phyloP scores from a whole-genome alignment of 441 rosid genomes.

The Theobroma grandiflorum region DNA sequence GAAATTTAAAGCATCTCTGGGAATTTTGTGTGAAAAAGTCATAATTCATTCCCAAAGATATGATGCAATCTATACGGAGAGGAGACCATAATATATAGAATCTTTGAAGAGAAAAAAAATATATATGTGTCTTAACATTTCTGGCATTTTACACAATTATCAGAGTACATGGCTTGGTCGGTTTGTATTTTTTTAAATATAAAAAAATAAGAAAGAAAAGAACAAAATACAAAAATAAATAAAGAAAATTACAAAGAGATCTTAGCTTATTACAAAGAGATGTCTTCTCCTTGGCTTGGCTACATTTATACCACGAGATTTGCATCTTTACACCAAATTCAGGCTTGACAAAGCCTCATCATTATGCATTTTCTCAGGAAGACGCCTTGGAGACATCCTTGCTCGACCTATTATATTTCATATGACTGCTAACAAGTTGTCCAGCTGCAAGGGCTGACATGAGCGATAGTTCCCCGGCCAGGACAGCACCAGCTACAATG shows the following conservation, averaged over 20 bases:
- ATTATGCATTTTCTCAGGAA: conserved; percentile 20
- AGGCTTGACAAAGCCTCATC: neutral
- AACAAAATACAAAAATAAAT: neutral
- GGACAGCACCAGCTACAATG: conserved; percentile 51
- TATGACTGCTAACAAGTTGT: conserved; percentile 51
- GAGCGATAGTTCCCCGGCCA: conserved; percentile 54
- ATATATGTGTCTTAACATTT: neutral
- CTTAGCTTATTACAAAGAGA: neutral
- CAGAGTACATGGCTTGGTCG: conserved; percentile 19
- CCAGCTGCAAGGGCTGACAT: conserved; percentile 59
- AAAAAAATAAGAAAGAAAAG: neutral
- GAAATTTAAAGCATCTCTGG: neutral
- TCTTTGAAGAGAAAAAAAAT: neutral
- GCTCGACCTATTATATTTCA: conserved; percentile 52
- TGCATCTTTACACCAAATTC: conserved; percentile 11
- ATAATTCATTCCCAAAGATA: neutral
- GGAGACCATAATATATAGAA: neutral
- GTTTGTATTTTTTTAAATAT: neutral
- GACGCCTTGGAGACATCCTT: conserved; percentile 40
- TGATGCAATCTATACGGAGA: no score
- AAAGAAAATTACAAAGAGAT: conserved; percentile 9
- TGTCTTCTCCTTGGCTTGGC: neutral
- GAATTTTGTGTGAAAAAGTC: neutral
- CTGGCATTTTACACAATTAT: conserved; percentile 32
- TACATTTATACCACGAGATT: conserved; percentile 1